Percentiles rank a stretch among this genome's conserved stretches.
Evolutionary conservation across 2,329 filamentous ascomycete genomes (phyloP).

Genomic region (Blumeria hordei): DNA sequence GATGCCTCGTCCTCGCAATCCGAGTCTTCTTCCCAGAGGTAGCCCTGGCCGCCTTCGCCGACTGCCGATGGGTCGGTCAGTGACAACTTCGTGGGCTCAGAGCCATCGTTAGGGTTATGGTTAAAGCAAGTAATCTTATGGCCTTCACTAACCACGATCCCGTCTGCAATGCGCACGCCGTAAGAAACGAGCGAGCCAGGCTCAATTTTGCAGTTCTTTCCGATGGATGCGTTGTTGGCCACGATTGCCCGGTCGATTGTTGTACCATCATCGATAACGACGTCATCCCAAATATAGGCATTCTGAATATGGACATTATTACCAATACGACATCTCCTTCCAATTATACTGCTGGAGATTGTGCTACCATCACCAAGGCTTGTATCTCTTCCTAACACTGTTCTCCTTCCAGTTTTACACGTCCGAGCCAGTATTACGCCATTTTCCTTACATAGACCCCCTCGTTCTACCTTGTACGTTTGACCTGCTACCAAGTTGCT

Average conservation of each 20-base stretch:
- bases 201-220: slow-evolving; percentile 43
- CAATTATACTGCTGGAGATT: slow-evolving; percentile 57
- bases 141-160: slow-evolving; percentile 20
- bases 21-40: slow-evolving; percentile 38
- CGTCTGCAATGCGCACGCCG: slow-evolving; percentile 46
- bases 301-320: slow-evolving; percentile 56
- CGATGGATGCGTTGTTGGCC: slow-evolving; percentile 46
- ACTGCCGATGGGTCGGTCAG: slow-evolving; percentile 26
- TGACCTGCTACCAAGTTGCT: slow-evolving; percentile 63
- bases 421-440: slow-evolving; percentile 50
- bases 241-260: slow-evolving; percentile 50
- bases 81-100: slow-evolving; percentile 6
- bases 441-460: slow-evolving; percentile 55
- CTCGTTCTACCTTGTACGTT: slow-evolving; percentile 44
- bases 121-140: slow-evolving; percentile 20
- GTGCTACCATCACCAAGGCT: slow-evolving; percentile 47
- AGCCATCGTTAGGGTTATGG: slow-evolving; percentile 18
- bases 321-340: slow-evolving; percentile 66
- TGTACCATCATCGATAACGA: slow-evolving; percentile 49
- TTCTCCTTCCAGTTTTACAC: slow-evolving; percentile 41
- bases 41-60: slow-evolving; percentile 32
- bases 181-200: slow-evolving; percentile 60
- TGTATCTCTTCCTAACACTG: slow-evolving; percentile 54
- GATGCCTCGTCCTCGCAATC: slow-evolving; percentile 29
- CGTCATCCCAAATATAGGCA: slow-evolving; percentile 74